Evolutionary conservation across 2,329 filamentous ascomycete genomes (phyloP), one percentile per base, ranked within the genome.

Genomic region (Fusarium globosum): DNA sequence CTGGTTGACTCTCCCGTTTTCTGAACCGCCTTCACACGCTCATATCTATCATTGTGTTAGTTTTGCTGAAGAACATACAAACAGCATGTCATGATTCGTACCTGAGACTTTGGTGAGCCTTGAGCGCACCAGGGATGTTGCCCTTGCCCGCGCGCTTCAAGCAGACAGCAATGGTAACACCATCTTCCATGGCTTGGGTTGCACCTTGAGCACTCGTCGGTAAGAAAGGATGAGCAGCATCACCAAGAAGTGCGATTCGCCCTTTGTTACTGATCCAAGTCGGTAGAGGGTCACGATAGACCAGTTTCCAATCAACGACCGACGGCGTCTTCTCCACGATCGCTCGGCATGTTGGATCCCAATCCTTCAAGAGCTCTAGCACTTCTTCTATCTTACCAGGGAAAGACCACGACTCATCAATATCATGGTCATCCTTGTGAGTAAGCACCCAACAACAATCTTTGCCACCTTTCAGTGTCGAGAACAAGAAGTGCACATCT

Each of bases 371-470:
- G 10, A 69, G 45, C 6, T 71, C 61, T 1, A 62, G 4, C 0
- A 76, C 71, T 7, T 75, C 73, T 35, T 76, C 71, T 1, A 72
- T 69, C 48, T 72, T 76, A 0, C 68, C 73, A 15, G 73, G 73
- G 7, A 72, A 65, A 0, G 73, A 75, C 73, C 73, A 75, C 3
- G 73, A 74, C 46, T 75, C 73, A 7, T 71, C 71, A 11, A 75
- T 74, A 3, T 76, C 73, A 26, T 65, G 63, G 1, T 72, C 65
- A 4, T 75, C 73, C 16, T 74, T 59, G 77, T 89, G 88, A 2
- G 88, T 90, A 28, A 89, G 81, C 7, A 90, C 88, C 88, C 88
- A 90, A 73, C 85, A 88, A 75, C 87, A 89, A 65, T 76, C 75
- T 13, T 68, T 70, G 3, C 74, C 74, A 1, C 68, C 75, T n/a